A percentile compares a stretch with the other conserved stretches of the same genome.
These are phyloP conservation scores for Erythrobasidium yunnanense DNA, from an alignment of 768 basidiomycete species.

Conservation along the genomic window DNA sequence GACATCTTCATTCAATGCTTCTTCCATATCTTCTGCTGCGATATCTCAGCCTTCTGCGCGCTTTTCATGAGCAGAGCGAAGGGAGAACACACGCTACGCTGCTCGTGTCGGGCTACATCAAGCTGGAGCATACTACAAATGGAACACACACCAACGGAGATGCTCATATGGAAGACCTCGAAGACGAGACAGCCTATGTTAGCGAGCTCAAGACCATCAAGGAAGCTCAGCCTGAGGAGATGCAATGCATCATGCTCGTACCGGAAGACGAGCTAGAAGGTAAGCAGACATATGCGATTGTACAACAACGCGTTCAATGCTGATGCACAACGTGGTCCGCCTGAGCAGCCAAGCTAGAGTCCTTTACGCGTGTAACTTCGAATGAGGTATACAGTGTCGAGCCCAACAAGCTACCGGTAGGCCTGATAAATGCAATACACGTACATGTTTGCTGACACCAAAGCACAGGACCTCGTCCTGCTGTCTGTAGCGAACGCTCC, in stretches of 20 bases:
- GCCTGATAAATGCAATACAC: too few species aligned
- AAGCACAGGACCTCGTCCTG: constrained; percentile 24
- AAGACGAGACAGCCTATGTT: not conserved
- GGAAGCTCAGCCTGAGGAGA: not conserved
- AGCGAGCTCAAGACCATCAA: not conserved
- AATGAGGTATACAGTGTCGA: constrained; percentile 22
- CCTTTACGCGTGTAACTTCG: not conserved
- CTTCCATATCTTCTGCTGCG: not conserved
- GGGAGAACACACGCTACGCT: constrained; percentile 23
- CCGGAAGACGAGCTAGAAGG: constrained; percentile 15
- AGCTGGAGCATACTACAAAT: not conserved
- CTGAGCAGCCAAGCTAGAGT: not conserved
- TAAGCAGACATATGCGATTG: not conserved
- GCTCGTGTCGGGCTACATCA: constrained; percentile 19
- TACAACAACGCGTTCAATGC: too few species aligned
- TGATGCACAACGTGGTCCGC: not conserved
- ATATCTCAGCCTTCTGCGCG: constrained; percentile 1
- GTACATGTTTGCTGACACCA: too few species aligned
- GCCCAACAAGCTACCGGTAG: constrained; percentile 15
- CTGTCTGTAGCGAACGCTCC: constrained; percentile 15
- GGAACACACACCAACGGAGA: not conserved
- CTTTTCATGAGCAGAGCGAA: constrained; percentile 5
- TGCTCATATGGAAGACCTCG: not conserved
- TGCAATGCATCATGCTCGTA: constrained; percentile 10
- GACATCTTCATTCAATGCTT: not conserved